Evolutionary conservation across 768 basidiomycete genomes (phyloP), one percentile per base, ranked within the genome.

Genomic region (Holtermanniella nyarrowii): DNA sequence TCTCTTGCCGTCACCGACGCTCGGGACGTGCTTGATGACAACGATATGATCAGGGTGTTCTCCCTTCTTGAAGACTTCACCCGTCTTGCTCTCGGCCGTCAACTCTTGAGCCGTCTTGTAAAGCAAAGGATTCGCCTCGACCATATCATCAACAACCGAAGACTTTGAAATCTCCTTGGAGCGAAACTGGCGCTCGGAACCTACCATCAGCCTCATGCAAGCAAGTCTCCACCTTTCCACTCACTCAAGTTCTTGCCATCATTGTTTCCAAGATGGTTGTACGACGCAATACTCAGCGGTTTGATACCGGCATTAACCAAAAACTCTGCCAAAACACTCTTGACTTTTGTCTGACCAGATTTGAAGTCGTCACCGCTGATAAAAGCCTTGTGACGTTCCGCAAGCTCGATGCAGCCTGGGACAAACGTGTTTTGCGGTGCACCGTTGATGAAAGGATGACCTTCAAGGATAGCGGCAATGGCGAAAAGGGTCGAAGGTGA

Each of bases 371-470:
- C 93, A 27, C 93, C 91, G 43, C 88, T 93, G 62, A 99, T 95
- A 78, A 96, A 97, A 5, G 87, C 83, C 64, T 82, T 76, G 62
- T 85, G 74, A 56, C 82, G 79, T 76, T 96, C 93, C 40, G 93
- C 88, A 58, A 99, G 85, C 60, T 82, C 80, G 66, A 99, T 85
- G 62, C 84, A 83, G 57, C 93, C 93, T 0, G 93, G 93, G 22
- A 99, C 90, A 62, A 96, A 96, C 3, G 93, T 95, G 79, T 99
- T 99, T 79, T 97, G 91, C 4, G 93, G 93, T 10, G 93, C 90
- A 46, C 93, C 93, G 67, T 96, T 96, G 67, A 97, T 80, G 77
- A 91, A 99, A 18, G 93, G 89, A 67, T 84, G 82, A 51, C 85
- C 85, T 74, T 97, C 93, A 61, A 96, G 84, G 70, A 97, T 93